phyloP scores from a whole-genome alignment of 2,329 filamentous ascomycete species.

The Catunica adiposa region DNA sequence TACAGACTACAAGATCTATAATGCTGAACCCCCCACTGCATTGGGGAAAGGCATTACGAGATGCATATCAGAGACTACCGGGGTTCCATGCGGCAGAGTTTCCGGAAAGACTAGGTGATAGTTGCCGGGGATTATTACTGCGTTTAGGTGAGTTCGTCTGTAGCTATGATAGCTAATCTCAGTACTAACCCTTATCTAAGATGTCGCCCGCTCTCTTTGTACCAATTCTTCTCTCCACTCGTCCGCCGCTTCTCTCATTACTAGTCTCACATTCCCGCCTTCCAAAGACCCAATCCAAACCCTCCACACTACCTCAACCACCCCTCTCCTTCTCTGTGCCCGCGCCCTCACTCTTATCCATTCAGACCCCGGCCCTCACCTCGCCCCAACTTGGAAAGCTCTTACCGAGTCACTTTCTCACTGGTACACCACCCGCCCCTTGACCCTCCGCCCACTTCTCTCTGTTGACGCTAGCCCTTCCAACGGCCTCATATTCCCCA shows the following conservation, averaged over 20 bases:
- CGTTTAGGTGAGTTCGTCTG: background rate
- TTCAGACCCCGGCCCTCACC: constrained; percentile 11
- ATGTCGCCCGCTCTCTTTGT: background rate
- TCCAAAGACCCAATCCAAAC: background rate
- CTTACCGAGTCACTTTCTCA: constrained; percentile 20
- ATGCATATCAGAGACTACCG: background rate
- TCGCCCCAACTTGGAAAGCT: constrained; percentile 20
- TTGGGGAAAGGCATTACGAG: background rate
- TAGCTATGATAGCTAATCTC: background rate
- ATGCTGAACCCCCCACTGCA: background rate
- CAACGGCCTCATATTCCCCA: constrained; percentile 21
- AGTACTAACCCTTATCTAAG: background rate
- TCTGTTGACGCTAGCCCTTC: constrained; percentile 3
- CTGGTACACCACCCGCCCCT: constrained; percentile 22
- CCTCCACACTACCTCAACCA: constrained; percentile 11
- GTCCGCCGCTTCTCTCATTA: background rate
- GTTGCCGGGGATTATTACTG: background rate
- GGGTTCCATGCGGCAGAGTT: background rate
- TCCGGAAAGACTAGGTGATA: background rate
- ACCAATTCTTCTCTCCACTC: background rate
- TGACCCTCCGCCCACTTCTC: constrained; percentile 21
- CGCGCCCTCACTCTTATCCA: constrained; percentile 23
- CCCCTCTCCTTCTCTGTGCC: constrained; percentile 21
- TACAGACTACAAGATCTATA: background rate
- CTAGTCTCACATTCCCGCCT: background rate